A percentile compares a stretch with the other conserved stretches of the same genome.
Evolutionary conservation across 768 basidiomycete species (phyloP).

Genomic region (Amanita thiersii): DNA sequence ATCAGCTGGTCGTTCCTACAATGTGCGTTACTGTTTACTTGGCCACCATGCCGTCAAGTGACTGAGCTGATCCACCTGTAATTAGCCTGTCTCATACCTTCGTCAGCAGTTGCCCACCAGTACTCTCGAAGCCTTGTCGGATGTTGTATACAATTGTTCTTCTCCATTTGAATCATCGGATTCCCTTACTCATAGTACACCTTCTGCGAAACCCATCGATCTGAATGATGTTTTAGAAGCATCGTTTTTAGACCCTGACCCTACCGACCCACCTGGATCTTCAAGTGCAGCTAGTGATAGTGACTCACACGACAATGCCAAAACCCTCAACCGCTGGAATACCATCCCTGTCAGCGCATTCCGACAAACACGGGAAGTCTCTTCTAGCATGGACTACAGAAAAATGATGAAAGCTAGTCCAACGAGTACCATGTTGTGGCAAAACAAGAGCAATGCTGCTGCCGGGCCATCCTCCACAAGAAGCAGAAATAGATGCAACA

Average conservation of each 20-base stretch:
- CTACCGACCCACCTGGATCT: slow-evolving; percentile 22
- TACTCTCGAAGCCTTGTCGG: slow-evolving; percentile 8
- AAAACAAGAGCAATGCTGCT: slow-evolving; percentile 19
- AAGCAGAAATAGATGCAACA: slow-evolving; percentile 14
- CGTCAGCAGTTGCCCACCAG: slow-evolving; percentile 9
- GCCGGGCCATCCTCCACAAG: slow-evolving; percentile 1
- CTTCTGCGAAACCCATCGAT: slow-evolving; percentile 46
- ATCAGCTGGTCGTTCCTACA: slow-evolving; percentile 13
- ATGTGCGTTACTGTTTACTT: slow-evolving; percentile 20
- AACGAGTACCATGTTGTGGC: slow-evolving; percentile 50
- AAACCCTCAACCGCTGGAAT: slow-evolving; percentile 64
- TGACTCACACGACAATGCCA: slow-evolving; percentile 29
- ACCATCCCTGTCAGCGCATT: slow-evolving; percentile 66
- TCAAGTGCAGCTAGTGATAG: slow-evolving; percentile 25
- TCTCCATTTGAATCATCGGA: slow-evolving; percentile 4
- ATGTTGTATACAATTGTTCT: slow-evolving; percentile 1
- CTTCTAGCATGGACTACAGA: slow-evolving; percentile 31
- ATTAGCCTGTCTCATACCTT: slow-evolving; percentile 14
- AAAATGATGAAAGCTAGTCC: slow-evolving; percentile 50
- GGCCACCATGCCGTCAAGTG: slow-evolving; percentile 2
- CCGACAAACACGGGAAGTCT: slow-evolving; percentile 46
- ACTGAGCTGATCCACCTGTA: neutral
- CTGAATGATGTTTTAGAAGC: slow-evolving; percentile 75
- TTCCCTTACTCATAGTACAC: slow-evolving; percentile 19
- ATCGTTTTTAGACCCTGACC: slow-evolving; percentile 59